These are phyloP conservation scores for Phytophthora pluvialis DNA, from an alignment of 352 stramenopile genomes.

Conservation along the genomic window DNA sequence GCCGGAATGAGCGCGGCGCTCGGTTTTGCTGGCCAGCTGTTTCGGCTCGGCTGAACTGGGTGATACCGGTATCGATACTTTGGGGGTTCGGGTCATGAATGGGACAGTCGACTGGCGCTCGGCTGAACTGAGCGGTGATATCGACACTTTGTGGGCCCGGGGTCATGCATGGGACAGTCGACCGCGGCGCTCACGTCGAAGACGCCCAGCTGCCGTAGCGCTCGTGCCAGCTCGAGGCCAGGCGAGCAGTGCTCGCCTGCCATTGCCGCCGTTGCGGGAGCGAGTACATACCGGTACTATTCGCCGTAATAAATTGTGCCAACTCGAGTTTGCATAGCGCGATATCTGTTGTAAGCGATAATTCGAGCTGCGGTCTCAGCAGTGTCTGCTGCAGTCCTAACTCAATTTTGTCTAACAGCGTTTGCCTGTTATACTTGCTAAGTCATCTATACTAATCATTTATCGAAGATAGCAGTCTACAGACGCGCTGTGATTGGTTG, in stretches of 20 bases:
- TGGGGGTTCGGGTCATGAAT: slow-evolving; percentile 3
- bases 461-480: not conserved
- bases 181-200: no score
- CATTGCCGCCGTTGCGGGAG: no score
- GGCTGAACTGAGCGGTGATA: no score
- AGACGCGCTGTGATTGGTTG: not conserved
- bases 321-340: not conserved
- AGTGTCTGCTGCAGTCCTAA: no score
- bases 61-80: slow-evolving; percentile 8
- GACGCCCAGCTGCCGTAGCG: no score
- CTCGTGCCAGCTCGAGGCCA: no score
- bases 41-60: slow-evolving; percentile 8
- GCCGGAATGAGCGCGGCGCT: slow-evolving; percentile 14
- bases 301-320: not conserved
- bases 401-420: no score
- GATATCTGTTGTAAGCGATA: not conserved
- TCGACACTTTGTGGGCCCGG: no score
- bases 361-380: not conserved
- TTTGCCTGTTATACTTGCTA: not conserved
- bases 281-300: not conserved
- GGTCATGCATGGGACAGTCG: no score
- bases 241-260: no score
- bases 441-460: not conserved
- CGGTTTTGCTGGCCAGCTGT: slow-evolving; percentile 26
- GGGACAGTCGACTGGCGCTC: slow-evolving; percentile 7